Conservation (phyloP, 805 yeast species). For the Ogataea nitratoaversa region DNA sequence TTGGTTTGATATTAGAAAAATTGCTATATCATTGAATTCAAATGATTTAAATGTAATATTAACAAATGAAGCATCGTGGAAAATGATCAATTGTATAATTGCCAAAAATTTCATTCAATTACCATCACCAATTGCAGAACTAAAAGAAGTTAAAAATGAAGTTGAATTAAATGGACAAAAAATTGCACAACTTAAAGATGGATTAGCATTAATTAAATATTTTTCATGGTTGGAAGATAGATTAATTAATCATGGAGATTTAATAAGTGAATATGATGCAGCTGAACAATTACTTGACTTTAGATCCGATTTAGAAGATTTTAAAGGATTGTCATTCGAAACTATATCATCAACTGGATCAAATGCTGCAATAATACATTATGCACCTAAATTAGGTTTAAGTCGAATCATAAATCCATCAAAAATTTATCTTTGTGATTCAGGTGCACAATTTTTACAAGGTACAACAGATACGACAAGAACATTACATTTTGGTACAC, state of each 20-base stretch:
- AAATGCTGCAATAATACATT: slow-evolving; percentile 75
- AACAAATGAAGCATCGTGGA: slow-evolving; percentile 66
- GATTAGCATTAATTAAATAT: slow-evolving; percentile 48
- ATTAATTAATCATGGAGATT: slow-evolving; percentile 37
- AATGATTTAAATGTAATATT: slow-evolving; percentile 37
- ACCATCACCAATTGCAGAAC: slow-evolving; percentile 53
- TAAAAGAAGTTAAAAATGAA: slow-evolving; percentile 49
- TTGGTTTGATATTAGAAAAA: slow-evolving; percentile 39
- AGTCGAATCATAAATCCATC: slow-evolving; percentile 42
- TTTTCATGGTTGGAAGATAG: slow-evolving; percentile 57
- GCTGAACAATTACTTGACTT: slow-evolving; percentile 54
- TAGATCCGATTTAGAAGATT: slow-evolving; percentile 47
- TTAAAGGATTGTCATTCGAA: slow-evolving; percentile 64
- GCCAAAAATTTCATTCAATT: slow-evolving; percentile 37
- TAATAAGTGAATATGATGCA: slow-evolving; percentile 62
- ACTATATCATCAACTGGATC: slow-evolving; percentile 75
- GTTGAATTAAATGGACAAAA: slow-evolving; percentile 49
- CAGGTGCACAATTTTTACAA: slow-evolving; percentile 58
- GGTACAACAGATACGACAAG: slow-evolving; percentile 66
- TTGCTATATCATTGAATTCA: slow-evolving; percentile 28
- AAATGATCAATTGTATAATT: slow-evolving; percentile 47
- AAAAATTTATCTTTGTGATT: slow-evolving; percentile 51
- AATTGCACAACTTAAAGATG: slow-evolving; percentile 53
- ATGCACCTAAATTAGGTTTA: slow-evolving; percentile 50
- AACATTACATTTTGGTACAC: slow-evolving; percentile 50